phyloP scores from a whole-genome alignment of 192 early-diverging fungal genomes.

The Geranomyces variabilis region DNA sequence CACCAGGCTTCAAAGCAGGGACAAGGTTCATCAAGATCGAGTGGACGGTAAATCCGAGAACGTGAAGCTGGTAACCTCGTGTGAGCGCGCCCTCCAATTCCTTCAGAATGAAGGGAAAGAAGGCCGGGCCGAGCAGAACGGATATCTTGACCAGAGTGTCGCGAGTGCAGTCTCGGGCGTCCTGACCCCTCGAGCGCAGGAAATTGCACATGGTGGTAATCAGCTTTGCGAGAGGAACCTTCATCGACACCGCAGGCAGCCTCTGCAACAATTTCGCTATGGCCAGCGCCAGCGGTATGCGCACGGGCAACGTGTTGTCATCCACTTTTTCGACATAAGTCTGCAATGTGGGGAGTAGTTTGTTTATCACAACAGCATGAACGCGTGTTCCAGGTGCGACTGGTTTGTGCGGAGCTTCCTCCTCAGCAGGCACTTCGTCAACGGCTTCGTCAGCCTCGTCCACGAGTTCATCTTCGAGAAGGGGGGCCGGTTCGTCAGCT shows the following conservation, averaged over 20 bases:
- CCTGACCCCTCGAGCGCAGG: slow-evolving; percentile 76
- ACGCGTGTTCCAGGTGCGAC: slow-evolving; percentile 44
- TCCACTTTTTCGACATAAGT: slow-evolving; percentile 66
- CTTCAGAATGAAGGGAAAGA: slow-evolving; percentile 87
- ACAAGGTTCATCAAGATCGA: slow-evolving; percentile 74
- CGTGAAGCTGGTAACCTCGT: slow-evolving; percentile 89
- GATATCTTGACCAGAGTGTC: slow-evolving; percentile 87
- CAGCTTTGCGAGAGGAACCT: slow-evolving; percentile 82
- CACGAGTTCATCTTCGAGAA: slow-evolving; percentile 16
- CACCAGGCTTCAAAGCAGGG: slow-evolving; percentile 58
- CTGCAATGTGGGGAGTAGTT: slow-evolving; percentile 84
- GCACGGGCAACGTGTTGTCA: slow-evolving; percentile 74
- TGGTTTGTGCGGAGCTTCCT: slow-evolving; percentile 14
- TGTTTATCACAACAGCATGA: slow-evolving; percentile 73
- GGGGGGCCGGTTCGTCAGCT: slow-evolving; percentile 14
- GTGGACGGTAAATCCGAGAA: slow-evolving; percentile 93
- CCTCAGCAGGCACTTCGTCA: slow-evolving; percentile 46
- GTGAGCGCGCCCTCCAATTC: slow-evolving; percentile 77
- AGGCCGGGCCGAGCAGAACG: slow-evolving; percentile 77
- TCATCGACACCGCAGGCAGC: slow-evolving; percentile 75
- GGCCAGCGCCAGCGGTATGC: slow-evolving; percentile 86
- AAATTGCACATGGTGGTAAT: slow-evolving; percentile 87
- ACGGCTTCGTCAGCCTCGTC: slow-evolving; percentile 47
- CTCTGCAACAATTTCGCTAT: slow-evolving; percentile 81
- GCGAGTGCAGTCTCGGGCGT: slow-evolving; percentile 81